Percentiles rank a stretch among this genome's conserved stretches.
Evolutionary conservation across 345 rosid species (phyloP).

Genomic region (Zanthoxylum bungeanum): DNA sequence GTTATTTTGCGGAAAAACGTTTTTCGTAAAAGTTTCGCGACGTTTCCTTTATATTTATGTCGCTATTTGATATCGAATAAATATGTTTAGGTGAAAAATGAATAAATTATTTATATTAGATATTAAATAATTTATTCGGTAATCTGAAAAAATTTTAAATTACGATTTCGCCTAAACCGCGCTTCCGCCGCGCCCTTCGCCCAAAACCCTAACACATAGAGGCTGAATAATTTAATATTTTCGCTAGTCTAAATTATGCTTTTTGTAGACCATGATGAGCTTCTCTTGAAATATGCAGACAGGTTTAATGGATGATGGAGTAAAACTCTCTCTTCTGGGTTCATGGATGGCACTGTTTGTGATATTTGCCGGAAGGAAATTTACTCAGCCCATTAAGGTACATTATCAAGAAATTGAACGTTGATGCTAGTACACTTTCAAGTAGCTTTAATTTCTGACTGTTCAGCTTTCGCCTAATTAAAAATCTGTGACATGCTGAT

Average conservation of each 20-base stretch:
- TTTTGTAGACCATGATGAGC: conserved; percentile 3
- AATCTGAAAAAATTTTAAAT: too few relatives aligned
- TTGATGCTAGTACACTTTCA: neutral
- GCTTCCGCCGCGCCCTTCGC: too few relatives aligned
- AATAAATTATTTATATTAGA: too few relatives aligned
- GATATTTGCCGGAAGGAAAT: conserved; percentile 90
- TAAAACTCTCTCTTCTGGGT: conserved; percentile 63
- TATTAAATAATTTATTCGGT: too few relatives aligned
- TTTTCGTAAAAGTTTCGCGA: too few relatives aligned
- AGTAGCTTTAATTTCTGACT: neutral
- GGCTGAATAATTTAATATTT: neutral
- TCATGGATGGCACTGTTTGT: conserved; percentile 80
- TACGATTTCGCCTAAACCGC: too few relatives aligned
- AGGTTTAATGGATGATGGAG: conserved; percentile 74
- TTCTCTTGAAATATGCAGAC: conserved; percentile 43
- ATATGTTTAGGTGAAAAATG: too few relatives aligned
- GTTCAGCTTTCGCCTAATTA: neutral
- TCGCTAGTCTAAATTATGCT: neutral
- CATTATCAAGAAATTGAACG: neutral
- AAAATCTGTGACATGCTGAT: conserved; percentile 13
- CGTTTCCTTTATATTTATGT: too few relatives aligned
- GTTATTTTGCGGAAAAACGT: too few relatives aligned
- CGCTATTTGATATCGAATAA: too few relatives aligned
- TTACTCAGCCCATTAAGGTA: conserved; percentile 93
- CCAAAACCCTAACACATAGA: too few relatives aligned